A percentile compares a stretch with the other conserved stretches of the same genome.
phyloP scores from a whole-genome alignment of 2,329 filamentous ascomycete species.

The Epichloe bromicola region DNA sequence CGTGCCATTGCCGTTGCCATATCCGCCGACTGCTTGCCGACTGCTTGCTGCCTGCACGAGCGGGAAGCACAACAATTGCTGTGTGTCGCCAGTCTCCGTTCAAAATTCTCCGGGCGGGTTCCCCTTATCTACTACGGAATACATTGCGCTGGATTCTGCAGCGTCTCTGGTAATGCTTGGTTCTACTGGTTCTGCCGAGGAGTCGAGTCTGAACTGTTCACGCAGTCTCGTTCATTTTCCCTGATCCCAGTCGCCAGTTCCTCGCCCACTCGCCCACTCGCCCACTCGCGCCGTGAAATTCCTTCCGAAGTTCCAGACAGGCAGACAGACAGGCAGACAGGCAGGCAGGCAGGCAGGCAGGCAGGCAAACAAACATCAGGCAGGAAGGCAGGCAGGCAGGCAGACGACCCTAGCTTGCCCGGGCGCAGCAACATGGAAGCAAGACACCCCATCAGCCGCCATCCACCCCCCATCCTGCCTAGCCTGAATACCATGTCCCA shows the following conservation, averaged over 20 bases:
- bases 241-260: not conserved
- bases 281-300: not conserved
- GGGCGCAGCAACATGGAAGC: conserved; percentile 2
- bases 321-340: too few species aligned
- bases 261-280: too few species aligned
- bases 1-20: not conserved
- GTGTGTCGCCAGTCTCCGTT: not conserved
- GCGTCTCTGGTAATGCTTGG: too few species aligned
- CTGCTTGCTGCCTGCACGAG: not conserved
- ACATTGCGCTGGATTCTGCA: too few species aligned
- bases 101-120: not conserved
- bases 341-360: too few species aligned
- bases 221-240: not conserved
- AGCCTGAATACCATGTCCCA: too few species aligned
- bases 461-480: not conserved
- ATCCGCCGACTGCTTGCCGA: not conserved
- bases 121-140: too few species aligned
- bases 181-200: too few species aligned
- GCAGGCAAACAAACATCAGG: accelerated
- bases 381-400: too few species aligned
- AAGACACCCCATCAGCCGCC: conserved; percentile 1
- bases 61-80: not conserved
- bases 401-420: not conserved
- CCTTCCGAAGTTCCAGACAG: not conserved
- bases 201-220: not conserved